Base-by-base conservation (phyloP, 2,329 filamentous ascomycete genomes). In the Penicillium fuscoglaucum region DNA sequence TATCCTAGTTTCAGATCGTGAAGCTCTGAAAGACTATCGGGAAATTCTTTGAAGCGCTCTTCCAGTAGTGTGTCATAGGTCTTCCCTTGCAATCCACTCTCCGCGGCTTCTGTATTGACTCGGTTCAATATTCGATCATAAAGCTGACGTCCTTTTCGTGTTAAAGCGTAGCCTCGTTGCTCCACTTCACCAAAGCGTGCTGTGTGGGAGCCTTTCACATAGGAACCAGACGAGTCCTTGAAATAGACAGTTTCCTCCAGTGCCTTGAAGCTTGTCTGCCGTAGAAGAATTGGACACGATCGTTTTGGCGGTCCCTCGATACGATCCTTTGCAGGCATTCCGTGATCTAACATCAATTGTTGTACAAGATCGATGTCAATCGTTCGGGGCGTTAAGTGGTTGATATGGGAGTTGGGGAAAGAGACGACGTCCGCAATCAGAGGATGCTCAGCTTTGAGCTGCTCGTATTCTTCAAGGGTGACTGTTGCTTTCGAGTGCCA, bases 101-200 rank as follows among this genome's bases (percentile, higher is more conserved):
- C 55, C 7, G 56, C 53, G 2, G 61, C 60, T 31, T 61, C 61
- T 4, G 8, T 29, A 49, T 67, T 70, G 13, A 63, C 69, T 21
- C 48, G 53, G 17, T 61, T 53, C 8, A 83, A 66, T n/a, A 82
- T 66, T 49, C 68, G 58, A 59, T 84, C 81, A 29, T 83, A 84
- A 1, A 82, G 59, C 3, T 66, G 61, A 1, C 82, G 70, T 0
- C 82, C 82, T 3, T 74, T 70, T 0, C 66, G 68, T 0, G 82
- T 84, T 8, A 84, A 70, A 0, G 82, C 81, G 4, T 77, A 79
- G 0, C 82, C 82, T 2, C 82, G 74, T 62, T 84, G 78, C 62
- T 84, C 82, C 8, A 84, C 78, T 64, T 84, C 82, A 0, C 82
- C 82, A 35, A 83, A 84, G 0, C 82, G 72, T 0, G 82, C 81